Evolutionary conservation across 2,329 filamentous ascomycete species (phyloP), one percentile per base, ranked within the genome.

Genomic region (Pyrenophora seminiperda): DNA sequence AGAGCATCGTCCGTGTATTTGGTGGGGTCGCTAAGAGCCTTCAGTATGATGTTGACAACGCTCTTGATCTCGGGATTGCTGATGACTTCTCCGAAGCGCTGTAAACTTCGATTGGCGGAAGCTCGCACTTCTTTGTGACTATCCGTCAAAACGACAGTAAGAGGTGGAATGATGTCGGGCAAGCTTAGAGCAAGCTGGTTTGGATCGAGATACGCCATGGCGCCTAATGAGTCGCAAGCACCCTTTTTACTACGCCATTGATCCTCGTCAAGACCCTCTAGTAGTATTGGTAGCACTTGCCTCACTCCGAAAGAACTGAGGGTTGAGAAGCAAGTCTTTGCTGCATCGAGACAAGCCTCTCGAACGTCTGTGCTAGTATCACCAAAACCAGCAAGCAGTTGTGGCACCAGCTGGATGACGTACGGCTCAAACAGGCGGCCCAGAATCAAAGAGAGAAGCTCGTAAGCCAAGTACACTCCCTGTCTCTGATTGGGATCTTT

Each of bases 231-330:
- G 70, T 99, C 94, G 69, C 94, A 99, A 45, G 94, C 94, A 62
- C 95, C 94, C 77, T 96, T 96, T 76, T 99, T 97, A 77, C 91
- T 97, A 67, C 94, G 88, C 94, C 94, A 99, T 73, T 97, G 93
- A 44, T 90, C 85, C 58, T 99, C 94, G 58, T 97, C 92, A 7
- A 99, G 83, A 50, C 95, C 94, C 58, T 94, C 87, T 2, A 99
- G 82, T 6, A 99, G 82, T 10, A 90, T 96, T 3, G 94, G 94
- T 58, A 99, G 79, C 57, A 99, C 92, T 68, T 94, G 83, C 76
- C 96, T 96, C 51, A 99, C 95, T 72, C 94, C 94, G 64, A 90
- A 99, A 0, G 94, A 97, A 75, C 91, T 97, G 47, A 99, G 77
- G 62, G 87, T 92, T 4, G 90, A 87, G 74, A 99, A 99, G 73